These are phyloP conservation scores for Penicillium sp. DNA, from an alignment of 2,329 filamentous ascomycete species.

Conservation along the genomic window DNA sequence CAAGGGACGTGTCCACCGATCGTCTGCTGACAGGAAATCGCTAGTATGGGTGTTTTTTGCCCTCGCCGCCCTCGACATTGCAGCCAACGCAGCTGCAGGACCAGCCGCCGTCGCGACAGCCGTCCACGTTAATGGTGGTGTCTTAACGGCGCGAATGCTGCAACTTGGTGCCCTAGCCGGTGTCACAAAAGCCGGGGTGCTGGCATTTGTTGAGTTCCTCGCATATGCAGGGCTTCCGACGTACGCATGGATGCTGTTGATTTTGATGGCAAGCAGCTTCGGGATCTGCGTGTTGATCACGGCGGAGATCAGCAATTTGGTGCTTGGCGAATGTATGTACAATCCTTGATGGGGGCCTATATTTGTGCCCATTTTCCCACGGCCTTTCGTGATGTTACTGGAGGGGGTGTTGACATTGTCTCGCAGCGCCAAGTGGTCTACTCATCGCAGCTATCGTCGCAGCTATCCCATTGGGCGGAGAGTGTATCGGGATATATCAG, in stretches of 20 bases:
- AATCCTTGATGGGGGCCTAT: no score
- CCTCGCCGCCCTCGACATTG: conserved; percentile 15
- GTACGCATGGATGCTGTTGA: conserved; percentile 13
- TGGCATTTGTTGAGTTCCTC: conserved; percentile 15
- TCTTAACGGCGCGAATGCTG: conserved; percentile 13
- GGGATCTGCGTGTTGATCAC: conserved; percentile 16
- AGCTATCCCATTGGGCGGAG: conserved; percentile 14
- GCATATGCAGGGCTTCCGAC: conserved; percentile 13
- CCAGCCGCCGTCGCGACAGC: conserved; percentile 19
- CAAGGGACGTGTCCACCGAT: background rate
- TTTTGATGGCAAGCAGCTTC: conserved; percentile 14
- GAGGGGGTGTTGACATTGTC: background rate
- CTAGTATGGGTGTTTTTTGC: conserved; percentile 17
- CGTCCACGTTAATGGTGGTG: conserved; percentile 12
- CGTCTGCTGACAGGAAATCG: background rate
- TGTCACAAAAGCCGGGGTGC: conserved; percentile 15
- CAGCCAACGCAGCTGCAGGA: conserved; percentile 15
- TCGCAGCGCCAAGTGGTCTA: conserved; percentile 12
- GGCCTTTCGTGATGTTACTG: no score
- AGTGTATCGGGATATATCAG: conserved; percentile 16
- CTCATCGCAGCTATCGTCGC: conserved; percentile 17
- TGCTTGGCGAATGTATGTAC: conserved; percentile 14
- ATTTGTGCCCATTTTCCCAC: no score
- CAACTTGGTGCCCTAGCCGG: conserved; percentile 14
- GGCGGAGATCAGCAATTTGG: conserved; percentile 15